Conservation (phyloP, 2,329 filamentous ascomycete genomes). For the Diaporthe aspalathi region DNA sequence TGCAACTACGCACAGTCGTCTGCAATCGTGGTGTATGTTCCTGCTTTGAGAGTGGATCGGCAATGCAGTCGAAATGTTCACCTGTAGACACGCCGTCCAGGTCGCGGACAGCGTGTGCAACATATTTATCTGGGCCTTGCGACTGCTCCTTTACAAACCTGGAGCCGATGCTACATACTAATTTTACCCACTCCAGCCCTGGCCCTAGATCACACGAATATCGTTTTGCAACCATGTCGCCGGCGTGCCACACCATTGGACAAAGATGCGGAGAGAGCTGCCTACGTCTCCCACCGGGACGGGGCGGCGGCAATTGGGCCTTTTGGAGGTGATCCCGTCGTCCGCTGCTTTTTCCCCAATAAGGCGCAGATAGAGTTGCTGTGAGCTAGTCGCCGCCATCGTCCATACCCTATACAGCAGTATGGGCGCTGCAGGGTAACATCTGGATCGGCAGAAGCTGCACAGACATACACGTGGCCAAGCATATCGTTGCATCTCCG, state of each 20-base stretch:
- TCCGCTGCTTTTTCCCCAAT: background rate
- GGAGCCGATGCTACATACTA: conserved; percentile 5
- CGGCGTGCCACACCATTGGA: conserved; percentile 23
- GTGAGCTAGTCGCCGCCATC: conserved; percentile 1
- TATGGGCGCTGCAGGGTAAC: background rate
- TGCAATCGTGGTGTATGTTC: background rate
- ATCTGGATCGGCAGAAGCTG: background rate
- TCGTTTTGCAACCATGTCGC: conserved; percentile 18
- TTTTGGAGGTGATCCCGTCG: conserved; percentile 1
- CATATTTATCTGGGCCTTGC: background rate
- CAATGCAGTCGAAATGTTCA: background rate
- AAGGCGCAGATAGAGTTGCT: background rate
- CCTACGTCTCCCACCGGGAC: conserved; percentile 6
- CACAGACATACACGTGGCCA: conserved; percentile 17
- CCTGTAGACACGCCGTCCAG: background rate
- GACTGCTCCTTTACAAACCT: background rate
- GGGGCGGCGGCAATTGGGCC: conserved; percentile 19
- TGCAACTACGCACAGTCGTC: background rate
- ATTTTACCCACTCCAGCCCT: background rate
- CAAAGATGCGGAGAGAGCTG: conserved; percentile 19
- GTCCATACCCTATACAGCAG: too few species aligned
- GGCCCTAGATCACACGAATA: conserved; percentile 11
- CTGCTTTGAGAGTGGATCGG: background rate
- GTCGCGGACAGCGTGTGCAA: background rate
- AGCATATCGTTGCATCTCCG: conserved; percentile 1